Percentiles rank a stretch among this genome's conserved stretches.
These are phyloP conservation scores for Theileria annulata DNA, from an alignment of 169 alveolate species.

Conservation along the genomic window DNA sequence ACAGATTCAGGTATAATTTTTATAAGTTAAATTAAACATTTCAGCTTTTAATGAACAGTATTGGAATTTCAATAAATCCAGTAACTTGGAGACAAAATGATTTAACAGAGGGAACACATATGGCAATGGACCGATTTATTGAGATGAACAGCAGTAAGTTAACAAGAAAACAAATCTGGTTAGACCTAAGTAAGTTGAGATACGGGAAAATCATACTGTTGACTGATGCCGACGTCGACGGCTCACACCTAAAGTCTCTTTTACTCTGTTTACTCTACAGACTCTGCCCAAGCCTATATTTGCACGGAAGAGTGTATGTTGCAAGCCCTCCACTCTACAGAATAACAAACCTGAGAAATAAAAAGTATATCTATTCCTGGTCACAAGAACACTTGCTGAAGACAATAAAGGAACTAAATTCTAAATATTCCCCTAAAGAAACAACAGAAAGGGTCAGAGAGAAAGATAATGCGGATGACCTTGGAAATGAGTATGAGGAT, in stretches of 20 bases:
- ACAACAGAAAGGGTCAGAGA: neutral
- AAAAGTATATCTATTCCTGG: constrained; percentile 63
- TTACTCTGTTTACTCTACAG: constrained; percentile 76
- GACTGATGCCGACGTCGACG: constrained; percentile 87
- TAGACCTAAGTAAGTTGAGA: constrained; percentile 32
- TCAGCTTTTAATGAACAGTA: constrained; percentile 42
- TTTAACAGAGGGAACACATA: constrained; percentile 5
- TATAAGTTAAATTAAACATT: neutral
- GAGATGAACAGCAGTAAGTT: constrained; percentile 35
- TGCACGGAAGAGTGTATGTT: constrained; percentile 73
- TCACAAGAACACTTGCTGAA: constrained; percentile 44
- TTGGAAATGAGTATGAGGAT: neutral
- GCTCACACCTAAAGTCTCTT: constrained; percentile 77
- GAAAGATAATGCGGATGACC: neutral
- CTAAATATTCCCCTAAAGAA: neutral
- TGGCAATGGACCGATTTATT: neutral
- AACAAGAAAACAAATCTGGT: constrained; percentile 20
- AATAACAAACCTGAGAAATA: constrained; percentile 62
- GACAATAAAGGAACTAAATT: constrained; percentile 11
- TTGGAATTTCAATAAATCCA: constrained; percentile 59
- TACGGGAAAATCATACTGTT: constrained; percentile 78
- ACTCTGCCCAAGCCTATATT: constrained; percentile 69
- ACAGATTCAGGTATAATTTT: constrained; percentile 59
- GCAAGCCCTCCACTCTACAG: constrained; percentile 83
- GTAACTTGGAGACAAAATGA: constrained; percentile 60